A percentile compares a stretch with the other conserved stretches of the same genome.
phyloP scores from a whole-genome alignment of 2,329 filamentous ascomycete species.

The Talaromyces sp. region DNA sequence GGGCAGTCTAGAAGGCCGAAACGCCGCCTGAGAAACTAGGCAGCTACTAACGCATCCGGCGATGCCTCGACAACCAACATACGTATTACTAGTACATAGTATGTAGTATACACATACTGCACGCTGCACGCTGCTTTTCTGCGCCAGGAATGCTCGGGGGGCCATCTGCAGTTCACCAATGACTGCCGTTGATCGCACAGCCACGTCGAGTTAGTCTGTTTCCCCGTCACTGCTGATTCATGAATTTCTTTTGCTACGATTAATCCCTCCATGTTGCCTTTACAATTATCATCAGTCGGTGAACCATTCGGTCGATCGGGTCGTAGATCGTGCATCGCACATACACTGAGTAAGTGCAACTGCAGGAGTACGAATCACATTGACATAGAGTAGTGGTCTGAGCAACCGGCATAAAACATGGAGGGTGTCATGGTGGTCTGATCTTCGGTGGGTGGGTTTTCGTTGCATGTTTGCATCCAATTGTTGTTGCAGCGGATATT shows the following conservation, averaged over 20 bases:
- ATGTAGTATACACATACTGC: not conserved
- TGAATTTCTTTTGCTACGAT: not conserved
- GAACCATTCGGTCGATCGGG: conserved; percentile 1
- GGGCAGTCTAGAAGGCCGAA: conserved; percentile 1
- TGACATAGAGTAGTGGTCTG: not conserved
- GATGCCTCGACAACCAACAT: not conserved
- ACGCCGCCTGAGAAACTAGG: not conserved
- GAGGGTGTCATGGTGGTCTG: conserved; percentile 5
- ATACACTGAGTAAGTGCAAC: not conserved
- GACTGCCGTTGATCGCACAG: not conserved
- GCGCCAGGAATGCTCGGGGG: not conserved
- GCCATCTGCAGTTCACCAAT: not conserved
- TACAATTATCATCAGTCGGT: not conserved
- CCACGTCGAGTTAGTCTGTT: not conserved
- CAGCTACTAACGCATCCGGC: not conserved
- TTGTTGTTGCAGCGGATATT: not conserved
- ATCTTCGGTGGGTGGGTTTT: not conserved
- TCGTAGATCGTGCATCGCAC: not conserved
- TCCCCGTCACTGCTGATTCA: not conserved
- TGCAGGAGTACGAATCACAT: not conserved
- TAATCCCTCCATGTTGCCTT: not conserved
- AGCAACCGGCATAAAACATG: not conserved
- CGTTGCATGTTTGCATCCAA: conserved; percentile 1
- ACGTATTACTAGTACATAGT: no score
- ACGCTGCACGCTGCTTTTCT: conserved; percentile 2